Percentiles rank a stretch among this genome's conserved stretches.
These are phyloP conservation scores for Sodiomyces alkalinus DNA, from an alignment of 2,329 filamentous ascomycete genomes.

Conservation along the genomic window DNA sequence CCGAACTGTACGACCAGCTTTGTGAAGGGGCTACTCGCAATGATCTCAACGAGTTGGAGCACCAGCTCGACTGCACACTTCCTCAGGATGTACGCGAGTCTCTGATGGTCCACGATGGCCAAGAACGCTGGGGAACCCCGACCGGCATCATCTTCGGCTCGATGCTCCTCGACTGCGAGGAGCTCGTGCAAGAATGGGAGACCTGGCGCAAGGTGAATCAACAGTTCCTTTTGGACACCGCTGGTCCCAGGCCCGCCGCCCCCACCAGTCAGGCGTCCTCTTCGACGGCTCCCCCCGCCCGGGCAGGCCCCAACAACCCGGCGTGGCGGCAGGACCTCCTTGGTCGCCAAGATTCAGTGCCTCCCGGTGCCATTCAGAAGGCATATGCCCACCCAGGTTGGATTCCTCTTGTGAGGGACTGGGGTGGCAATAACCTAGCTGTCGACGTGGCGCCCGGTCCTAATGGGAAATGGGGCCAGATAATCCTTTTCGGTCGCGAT, in stretches of 20 bases:
- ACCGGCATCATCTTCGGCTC: conserved; percentile 86
- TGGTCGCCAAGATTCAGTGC: conserved; percentile 74
- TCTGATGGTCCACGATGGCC: conserved; percentile 82
- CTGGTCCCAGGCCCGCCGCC: conserved; percentile 41
- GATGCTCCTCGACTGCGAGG: conserved; percentile 96
- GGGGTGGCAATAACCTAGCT: conserved; percentile 96
- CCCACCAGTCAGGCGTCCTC: conserved; percentile 50
- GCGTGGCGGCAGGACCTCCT: conserved; percentile 79
- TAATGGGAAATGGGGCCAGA: conserved; percentile 82
- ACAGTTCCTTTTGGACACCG: conserved; percentile 58
- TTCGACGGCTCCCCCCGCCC: conserved; percentile 29
- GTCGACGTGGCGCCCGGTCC: conserved; percentile 86
- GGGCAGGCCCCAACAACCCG: conserved; percentile 34
- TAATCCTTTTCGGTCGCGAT: conserved; percentile 92
- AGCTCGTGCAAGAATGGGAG: conserved; percentile 94
- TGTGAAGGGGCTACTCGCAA: conserved; percentile 86
- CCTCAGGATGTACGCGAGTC: conserved; percentile 91
- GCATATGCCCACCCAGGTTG: conserved; percentile 86
- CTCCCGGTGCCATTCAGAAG: conserved; percentile 73
- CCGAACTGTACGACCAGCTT: conserved; percentile 84
- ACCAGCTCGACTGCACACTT: conserved; percentile 85
- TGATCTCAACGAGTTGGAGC: conserved; percentile 92
- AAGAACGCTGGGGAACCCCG: conserved; percentile 80
- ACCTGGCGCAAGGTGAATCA: conserved; percentile 92
- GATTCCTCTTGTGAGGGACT: conserved; percentile 93